Evolutionary conservation across 352 stramenopile genomes (phyloP), one percentile per base, ranked within the genome.

Genomic region (Globisporangium rhizosaccharum): DNA sequence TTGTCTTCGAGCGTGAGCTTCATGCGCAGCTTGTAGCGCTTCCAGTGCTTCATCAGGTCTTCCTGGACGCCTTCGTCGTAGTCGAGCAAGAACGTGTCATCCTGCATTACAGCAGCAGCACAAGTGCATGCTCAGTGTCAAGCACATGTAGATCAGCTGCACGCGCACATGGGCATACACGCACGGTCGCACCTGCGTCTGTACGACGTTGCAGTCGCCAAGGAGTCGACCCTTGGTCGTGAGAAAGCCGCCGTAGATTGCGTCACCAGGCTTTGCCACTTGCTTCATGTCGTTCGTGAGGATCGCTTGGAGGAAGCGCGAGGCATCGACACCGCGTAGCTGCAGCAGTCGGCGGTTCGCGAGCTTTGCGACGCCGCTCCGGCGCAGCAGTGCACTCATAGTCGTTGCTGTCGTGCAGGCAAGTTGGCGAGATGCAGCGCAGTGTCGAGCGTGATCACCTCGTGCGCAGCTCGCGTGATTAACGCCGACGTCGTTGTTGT

Each of bases 21-120:
- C 76, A 92, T 90, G 28, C 86, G 84, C 65, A 95, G 53, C 54
- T 94, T 95, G 75, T 95, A 95, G 52, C 85, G 76, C 68, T 90
- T 92, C 79, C 82, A 92, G 70, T 94, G 84, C 67, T 95, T 94
- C 53, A 71, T 63, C 30, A 92, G 56, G 6, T 87, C 54, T 6
- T 84, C 75, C 14, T 72, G 63, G 37, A 92, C 68, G 20, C 62
- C 59, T 20, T 75, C 75, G 50, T 93, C 82, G 58, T 86, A 90
- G 53, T 91, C 84, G 33, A 94, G 26, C 39, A 92, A 50, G 55
- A 90, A 89, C 8, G 79, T 73, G 17, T 95, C 78, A 12, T 80
- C 68, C 67, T 85, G 20, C 28, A 4, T 23, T 10, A 6, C 11
- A 33, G 2, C 10, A 51, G 10, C 33, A 12, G 10, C 33, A 39